A percentile compares a stretch with the other conserved stretches of the same genome.
Conservation (phyloP, 192 early-diverging fungal genomes). For the Linnemannia zychae region DNA sequence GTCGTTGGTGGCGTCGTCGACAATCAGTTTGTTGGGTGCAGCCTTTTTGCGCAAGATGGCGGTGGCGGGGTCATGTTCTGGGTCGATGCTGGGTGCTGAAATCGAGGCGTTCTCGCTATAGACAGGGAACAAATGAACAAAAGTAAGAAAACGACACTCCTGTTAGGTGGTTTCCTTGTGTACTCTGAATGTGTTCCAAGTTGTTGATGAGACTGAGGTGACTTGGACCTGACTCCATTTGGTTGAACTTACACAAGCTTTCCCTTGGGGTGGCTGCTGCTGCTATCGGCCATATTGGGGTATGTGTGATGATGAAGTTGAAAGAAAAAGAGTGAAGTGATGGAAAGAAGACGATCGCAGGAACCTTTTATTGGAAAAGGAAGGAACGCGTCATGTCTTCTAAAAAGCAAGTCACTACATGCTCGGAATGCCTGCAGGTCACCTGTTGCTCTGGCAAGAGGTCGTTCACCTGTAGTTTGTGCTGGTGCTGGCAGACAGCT, state of each 20-base stretch:
- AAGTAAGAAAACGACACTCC: not conserved
- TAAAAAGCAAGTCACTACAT: not conserved
- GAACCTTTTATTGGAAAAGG: not conserved
- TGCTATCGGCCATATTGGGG: constrained; percentile 41
- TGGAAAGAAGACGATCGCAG: not conserved
- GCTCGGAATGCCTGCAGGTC: not conserved
- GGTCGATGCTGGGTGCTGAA: constrained; percentile 61
- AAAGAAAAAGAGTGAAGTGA: not conserved
- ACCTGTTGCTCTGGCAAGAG: not conserved
- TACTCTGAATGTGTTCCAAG: not conserved
- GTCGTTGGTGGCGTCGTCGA: constrained; percentile 96
- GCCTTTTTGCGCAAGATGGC: constrained; percentile 97
- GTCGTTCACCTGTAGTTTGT: too few species aligned
- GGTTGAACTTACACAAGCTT: constrained; percentile 44
- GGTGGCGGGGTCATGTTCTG: constrained; percentile 88
- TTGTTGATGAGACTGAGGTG: not conserved
- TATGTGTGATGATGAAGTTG: not conserved
- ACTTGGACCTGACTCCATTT: not conserved
- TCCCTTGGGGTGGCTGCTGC: constrained; percentile 41
- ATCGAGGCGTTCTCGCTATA: constrained; percentile 70
- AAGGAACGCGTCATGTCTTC: not conserved
- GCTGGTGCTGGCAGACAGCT: too few species aligned
- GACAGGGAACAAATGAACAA: not conserved
- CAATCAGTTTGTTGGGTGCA: constrained; percentile 98
- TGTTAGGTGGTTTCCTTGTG: not conserved